Evolutionary conservation across 768 basidiomycete species (phyloP).

Genomic region (Floccularia luteovirens): DNA sequence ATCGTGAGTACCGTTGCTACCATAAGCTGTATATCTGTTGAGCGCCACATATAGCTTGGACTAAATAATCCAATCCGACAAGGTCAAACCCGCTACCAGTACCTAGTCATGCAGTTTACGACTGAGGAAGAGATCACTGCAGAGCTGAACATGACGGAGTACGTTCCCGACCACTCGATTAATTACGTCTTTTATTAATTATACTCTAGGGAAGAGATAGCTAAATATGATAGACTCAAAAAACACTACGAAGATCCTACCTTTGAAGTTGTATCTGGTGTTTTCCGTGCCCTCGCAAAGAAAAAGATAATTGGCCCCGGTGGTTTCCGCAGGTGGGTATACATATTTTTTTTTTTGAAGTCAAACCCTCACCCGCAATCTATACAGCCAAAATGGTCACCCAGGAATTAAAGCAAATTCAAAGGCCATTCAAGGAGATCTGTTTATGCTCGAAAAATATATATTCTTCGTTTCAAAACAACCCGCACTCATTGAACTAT

Average conservation of each 20-base stretch:
- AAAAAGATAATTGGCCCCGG: constrained; percentile 91
- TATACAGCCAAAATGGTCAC: constrained; percentile 71
- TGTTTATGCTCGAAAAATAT: constrained; percentile 97
- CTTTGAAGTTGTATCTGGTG: constrained; percentile 88
- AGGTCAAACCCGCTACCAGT: constrained; percentile 97
- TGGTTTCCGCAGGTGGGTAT: constrained; percentile 69
- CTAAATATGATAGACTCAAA: constrained; percentile 77
- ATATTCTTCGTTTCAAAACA: constrained; percentile 97
- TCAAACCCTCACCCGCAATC: constrained; percentile 1
- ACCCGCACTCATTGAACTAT: constrained; percentile 83
- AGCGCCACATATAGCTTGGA: constrained; percentile 50
- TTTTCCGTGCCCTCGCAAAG: constrained; percentile 85
- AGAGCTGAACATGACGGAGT: constrained; percentile 91
- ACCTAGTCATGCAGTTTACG: constrained; percentile 97
- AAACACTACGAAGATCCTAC: constrained; percentile 94
- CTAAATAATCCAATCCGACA: constrained; percentile 92
- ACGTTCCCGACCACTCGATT: constrained; percentile 19
- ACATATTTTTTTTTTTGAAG: background rate
- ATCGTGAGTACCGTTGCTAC: constrained; percentile 50
- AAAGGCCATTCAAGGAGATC: constrained; percentile 93
- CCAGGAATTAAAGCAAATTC: constrained; percentile 97
- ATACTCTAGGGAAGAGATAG: constrained; percentile 58
- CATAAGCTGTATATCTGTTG: constrained; percentile 1
- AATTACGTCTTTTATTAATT: constrained; percentile 3
- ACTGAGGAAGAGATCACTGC: constrained; percentile 96